These are phyloP conservation scores for Gelatoporia subvermispora DNA, from an alignment of 768 basidiomycete species.

Conservation along the genomic window DNA sequence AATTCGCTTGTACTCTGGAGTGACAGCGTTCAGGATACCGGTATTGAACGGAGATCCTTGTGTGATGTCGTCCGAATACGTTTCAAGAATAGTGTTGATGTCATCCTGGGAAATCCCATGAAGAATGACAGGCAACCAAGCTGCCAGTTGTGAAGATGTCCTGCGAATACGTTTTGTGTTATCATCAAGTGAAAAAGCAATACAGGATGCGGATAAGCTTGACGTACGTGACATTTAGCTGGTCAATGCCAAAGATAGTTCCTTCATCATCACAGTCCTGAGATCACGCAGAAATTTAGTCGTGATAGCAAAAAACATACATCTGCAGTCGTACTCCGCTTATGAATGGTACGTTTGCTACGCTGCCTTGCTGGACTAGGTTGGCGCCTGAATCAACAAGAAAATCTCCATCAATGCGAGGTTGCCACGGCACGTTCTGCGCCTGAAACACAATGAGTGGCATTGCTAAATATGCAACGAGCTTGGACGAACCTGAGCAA, in stretches of 20 bases:
- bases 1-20: constrained; percentile 3
- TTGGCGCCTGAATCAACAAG: constrained; percentile 9
- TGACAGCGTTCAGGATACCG: neutral
- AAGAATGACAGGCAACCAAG: neutral
- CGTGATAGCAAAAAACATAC: too few species aligned
- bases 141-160: constrained; percentile 1
- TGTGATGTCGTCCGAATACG: too few species aligned
- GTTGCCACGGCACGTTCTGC: constrained; percentile 2
- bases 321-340: constrained; percentile 32
- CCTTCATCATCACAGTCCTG: constrained; percentile 6
- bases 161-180: neutral
- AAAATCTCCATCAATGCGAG: neutral
- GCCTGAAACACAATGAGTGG: constrained; percentile 22
- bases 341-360: constrained; percentile 46
- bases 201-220: too few species aligned
- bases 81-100: neutral
- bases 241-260: constrained; percentile 2
- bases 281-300: too few species aligned
- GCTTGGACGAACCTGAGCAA: too few species aligned
- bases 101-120: neutral
- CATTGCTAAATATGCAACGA: too few species aligned
- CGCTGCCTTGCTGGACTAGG: constrained; percentile 38
- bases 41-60: constrained; percentile 4
- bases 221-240: constrained; percentile 3
- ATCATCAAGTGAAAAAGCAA: neutral